Conservation (phyloP, 306 rosid genomes). For the Citrullus colocynthis region DNA sequence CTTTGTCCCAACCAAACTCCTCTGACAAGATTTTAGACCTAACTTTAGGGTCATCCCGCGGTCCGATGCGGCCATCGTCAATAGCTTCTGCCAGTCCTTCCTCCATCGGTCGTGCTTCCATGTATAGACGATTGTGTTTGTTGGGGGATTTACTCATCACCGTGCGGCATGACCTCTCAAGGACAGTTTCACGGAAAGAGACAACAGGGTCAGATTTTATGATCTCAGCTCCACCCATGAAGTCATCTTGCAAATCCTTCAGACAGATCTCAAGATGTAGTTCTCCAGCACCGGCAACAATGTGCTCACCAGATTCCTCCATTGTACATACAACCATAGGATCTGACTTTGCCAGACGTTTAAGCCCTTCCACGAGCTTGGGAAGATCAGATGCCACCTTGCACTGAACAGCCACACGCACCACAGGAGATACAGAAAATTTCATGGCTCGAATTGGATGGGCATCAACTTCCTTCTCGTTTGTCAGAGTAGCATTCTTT, state of each 20-base stretch:
- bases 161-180: slow-evolving; percentile 56
- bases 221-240: slow-evolving; percentile 93
- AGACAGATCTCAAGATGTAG: slow-evolving; percentile 89
- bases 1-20: slow-evolving; percentile 74
- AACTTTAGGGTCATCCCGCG: slow-evolving; percentile 64
- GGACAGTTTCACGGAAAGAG: slow-evolving; percentile 86
- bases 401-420: slow-evolving; percentile 89
- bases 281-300: slow-evolving; percentile 94
- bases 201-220: slow-evolving; percentile 77
- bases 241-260: slow-evolving; percentile 83
- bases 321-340: slow-evolving; percentile 89
- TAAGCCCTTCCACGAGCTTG: slow-evolving; percentile 89
- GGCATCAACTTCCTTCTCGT: slow-evolving; percentile 81
- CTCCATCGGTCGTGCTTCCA: slow-evolving; percentile 78
- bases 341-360: slow-evolving; percentile 84
- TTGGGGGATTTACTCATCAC: slow-evolving; percentile 97
- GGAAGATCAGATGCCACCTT: slow-evolving; percentile 96
- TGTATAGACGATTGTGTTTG: slow-evolving; percentile 84
- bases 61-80: slow-evolving; percentile 69
- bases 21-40: slow-evolving; percentile 54
- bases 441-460: slow-evolving; percentile 90
- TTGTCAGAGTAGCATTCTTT: slow-evolving; percentile 86
- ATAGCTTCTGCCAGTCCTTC: slow-evolving; percentile 74
- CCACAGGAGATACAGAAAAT: slow-evolving; percentile 83
- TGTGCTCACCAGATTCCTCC: slow-evolving; percentile 91